Percentiles rank a stretch among this genome's conserved stretches.
Conservation (phyloP, 2,329 filamentous ascomycete species). For the Waltergamsia citrina region DNA sequence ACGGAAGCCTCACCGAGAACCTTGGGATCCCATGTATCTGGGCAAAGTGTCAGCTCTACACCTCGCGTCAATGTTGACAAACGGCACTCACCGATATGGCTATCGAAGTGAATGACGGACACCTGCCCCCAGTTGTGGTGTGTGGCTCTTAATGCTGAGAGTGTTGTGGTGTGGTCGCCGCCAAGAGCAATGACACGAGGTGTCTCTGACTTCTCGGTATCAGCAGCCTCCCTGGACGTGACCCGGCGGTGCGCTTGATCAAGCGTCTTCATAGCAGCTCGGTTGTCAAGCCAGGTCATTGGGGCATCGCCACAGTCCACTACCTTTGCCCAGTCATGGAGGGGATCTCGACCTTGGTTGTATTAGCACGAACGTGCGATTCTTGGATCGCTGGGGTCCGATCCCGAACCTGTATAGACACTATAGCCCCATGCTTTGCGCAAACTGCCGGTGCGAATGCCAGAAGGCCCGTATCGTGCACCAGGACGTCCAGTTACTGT, state of each 20-base stretch:
- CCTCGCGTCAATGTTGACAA: neutral
- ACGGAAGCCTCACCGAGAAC: constrained; percentile 77
- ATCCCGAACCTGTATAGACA: no score
- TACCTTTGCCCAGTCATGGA: constrained; percentile 70
- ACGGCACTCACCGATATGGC: constrained; percentile 48
- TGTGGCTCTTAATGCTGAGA: constrained; percentile 49
- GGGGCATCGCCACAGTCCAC: constrained; percentile 80
- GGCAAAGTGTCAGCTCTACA: neutral
- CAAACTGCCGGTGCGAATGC: constrained; percentile 64
- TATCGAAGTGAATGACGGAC: constrained; percentile 54
- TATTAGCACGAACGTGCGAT: no score
- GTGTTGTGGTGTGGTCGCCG: constrained; percentile 53
- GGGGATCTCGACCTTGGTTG: constrained; percentile 43
- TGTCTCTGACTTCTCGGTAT: constrained; percentile 58
- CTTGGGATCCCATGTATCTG: constrained; percentile 60
- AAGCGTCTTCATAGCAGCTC: constrained; percentile 73
- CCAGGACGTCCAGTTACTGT: no score
- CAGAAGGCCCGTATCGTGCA: constrained; percentile 74
- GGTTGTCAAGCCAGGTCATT: constrained; percentile 78
- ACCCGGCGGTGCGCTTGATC: constrained; percentile 76
- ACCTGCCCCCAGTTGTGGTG: constrained; percentile 52
- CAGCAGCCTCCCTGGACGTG: constrained; percentile 59
- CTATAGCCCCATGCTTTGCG: neutral
- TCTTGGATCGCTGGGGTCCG: no score
- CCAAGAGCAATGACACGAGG: constrained; percentile 73